phyloP scores from a whole-genome alignment of 768 basidiomycete species.

The Trametes cubensis region DNA sequence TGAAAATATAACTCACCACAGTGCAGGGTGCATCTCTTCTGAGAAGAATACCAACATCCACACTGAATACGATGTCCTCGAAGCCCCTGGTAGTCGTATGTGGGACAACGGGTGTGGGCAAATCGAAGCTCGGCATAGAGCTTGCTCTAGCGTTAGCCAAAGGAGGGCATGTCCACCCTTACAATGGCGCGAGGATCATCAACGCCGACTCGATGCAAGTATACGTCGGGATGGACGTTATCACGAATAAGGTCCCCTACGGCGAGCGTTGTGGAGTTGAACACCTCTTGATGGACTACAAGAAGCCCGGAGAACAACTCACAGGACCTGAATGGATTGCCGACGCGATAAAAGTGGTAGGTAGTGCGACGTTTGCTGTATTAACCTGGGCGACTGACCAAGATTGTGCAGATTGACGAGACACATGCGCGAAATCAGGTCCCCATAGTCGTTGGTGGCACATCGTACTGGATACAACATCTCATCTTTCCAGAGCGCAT shows the following conservation, averaged over 20 bases:
- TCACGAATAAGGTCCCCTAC: constrained; percentile 90
- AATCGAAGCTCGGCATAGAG: constrained; percentile 89
- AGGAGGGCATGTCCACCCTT: constrained; percentile 37
- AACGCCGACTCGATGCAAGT: constrained; percentile 99
- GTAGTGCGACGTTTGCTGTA: constrained; percentile 28
- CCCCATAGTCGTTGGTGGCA: constrained; percentile 94
- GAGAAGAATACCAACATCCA: background rate
- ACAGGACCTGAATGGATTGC: constrained; percentile 85
- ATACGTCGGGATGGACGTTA: constrained; percentile 86
- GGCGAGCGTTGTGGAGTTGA: constrained; percentile 79
- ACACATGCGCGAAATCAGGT: constrained; percentile 63
- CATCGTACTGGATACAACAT: constrained; percentile 97
- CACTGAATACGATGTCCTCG: constrained; percentile 40
- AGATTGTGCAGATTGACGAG: constrained; percentile 63
- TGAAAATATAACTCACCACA: constrained; percentile 36
- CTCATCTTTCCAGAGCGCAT: constrained; percentile 86
- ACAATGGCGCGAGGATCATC: constrained; percentile 74
- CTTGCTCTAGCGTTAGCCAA: constrained; percentile 60
- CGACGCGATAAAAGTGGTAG: constrained; percentile 77
- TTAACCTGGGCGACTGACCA: background rate
- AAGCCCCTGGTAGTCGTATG: constrained; percentile 82
- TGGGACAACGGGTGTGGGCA: constrained; percentile 95
- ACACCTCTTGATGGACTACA: constrained; percentile 89
- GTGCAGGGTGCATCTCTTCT: constrained; percentile 9
- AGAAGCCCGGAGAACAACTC: constrained; percentile 85